A percentile compares a stretch with the other conserved stretches of the same genome.
Conservation (phyloP, 2,329 filamentous ascomycete genomes). For the Aureobasidium sp. region DNA sequence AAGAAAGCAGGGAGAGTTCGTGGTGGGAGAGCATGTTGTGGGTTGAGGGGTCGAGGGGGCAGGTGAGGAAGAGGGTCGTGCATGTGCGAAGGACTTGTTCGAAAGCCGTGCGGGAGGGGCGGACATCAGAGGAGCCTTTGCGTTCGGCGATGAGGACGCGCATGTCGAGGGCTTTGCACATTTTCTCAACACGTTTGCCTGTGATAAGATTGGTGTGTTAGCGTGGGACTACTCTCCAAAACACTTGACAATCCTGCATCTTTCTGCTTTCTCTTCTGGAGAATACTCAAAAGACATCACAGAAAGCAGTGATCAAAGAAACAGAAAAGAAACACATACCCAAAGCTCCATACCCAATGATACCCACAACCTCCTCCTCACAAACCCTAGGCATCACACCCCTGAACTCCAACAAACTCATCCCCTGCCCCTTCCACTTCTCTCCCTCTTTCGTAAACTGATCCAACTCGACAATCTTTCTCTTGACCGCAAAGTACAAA, state of each 20-base stretch:
- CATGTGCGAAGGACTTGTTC: conserved; percentile 28
- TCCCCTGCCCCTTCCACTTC: conserved; percentile 34
- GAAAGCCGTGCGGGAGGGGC: conserved; percentile 28
- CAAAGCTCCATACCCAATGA: conserved; percentile 43
- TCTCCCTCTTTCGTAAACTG: conserved; percentile 25
- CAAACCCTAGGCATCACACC: conserved; percentile 34
- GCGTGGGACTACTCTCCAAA: neutral
- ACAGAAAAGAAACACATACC: conserved; percentile 23
- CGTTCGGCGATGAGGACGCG: conserved; percentile 41
- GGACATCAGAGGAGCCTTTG: conserved; percentile 26
- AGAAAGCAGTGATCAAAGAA: conserved; percentile 11
- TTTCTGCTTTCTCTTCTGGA: neutral
- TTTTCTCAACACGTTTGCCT: conserved; percentile 35
- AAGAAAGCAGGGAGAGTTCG: conserved; percentile 39
- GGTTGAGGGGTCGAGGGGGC: conserved; percentile 21
- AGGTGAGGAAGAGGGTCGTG: conserved; percentile 30
- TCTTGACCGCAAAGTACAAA: conserved; percentile 40
- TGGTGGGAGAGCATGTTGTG: conserved; percentile 20
- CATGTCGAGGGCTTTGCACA: conserved; percentile 41
- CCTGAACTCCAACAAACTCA: conserved; percentile 26
- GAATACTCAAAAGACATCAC: neutral
- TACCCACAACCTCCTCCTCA: conserved; percentile 40
- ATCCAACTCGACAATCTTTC: conserved; percentile 33
- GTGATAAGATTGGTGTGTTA: neutral
- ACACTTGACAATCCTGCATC: too few relatives aligned